Conservation (phyloP, 176 grass and related monocot species). For the Ampelocalamus luodianensis region DNA sequence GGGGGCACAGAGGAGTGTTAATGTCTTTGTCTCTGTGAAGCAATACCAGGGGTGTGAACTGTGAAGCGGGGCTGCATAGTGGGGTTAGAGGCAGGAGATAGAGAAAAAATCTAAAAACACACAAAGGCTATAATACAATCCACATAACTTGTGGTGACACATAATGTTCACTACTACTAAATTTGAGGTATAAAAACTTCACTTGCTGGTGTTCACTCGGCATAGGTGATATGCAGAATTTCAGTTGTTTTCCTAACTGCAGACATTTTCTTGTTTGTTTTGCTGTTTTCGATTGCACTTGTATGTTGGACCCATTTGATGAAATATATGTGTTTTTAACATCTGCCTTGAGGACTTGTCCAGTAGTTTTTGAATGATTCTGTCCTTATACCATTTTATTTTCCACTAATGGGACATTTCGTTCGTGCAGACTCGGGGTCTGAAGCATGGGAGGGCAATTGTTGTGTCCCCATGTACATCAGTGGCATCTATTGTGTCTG, state of each 20-base stretch:
- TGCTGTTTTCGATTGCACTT: conserved; percentile 23
- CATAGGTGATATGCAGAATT: conserved; percentile 4
- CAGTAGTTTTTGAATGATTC: background rate
- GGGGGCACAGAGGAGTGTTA: background rate
- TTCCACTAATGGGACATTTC: conserved; percentile 18
- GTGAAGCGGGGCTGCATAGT: conserved; percentile 25
- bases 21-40: background rate
- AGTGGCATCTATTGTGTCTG: conserved; percentile 93
- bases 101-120: background rate
- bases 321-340: background rate
- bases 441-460: conserved; percentile 99
- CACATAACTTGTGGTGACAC: background rate
- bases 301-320: background rate
- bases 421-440: conserved; percentile 73
- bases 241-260: background rate
- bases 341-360: background rate
- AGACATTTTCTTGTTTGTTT: background rate
- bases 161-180: conserved; percentile 12
- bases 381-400: conserved; percentile 18
- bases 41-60: conserved; percentile 26
- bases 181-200: background rate
- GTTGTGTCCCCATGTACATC: conserved; percentile 94
- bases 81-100: background rate
- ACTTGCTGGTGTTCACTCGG: background rate
- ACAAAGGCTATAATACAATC: background rate